Evolutionary conservation across 169 alveolate species (phyloP), one percentile per base, ranked within the genome.

Genomic region (Eimeria tenella): DNA sequence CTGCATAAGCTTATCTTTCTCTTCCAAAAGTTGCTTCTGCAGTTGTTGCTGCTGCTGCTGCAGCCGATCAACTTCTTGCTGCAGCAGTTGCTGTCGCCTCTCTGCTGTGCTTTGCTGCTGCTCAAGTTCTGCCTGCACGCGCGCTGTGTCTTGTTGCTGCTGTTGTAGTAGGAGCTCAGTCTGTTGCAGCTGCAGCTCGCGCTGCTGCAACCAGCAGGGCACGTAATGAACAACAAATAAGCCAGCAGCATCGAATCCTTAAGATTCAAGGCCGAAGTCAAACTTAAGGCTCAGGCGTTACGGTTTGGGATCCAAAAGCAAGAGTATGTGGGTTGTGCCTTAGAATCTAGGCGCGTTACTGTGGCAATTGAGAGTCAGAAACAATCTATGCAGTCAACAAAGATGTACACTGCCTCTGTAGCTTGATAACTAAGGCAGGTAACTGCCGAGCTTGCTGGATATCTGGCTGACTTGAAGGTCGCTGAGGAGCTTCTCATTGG

Each of bases 121-220:
- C 42, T 52, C 89, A 7, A 56, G 56, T n/a, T 53, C 73, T 56
- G 89, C 89, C 42, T 81, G 74, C 19, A 23, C 7, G 55, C 89
- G 55, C 23, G 52, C 52, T 11, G 65, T 81, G 56, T 81, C 89
- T n/a, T 81, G 89, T 53, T 81, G 89, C 25, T 81, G 89, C 74
- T 81, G 89, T 73, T 81, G 89, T 49, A 81, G 89, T 49, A 53
- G 70, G 53, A 81, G 55, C 73, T 81, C 89, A 0, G 71, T 55
- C 89, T 81, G 89, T 53, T 81, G 89, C 89, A 81, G 89, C 74
- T 56, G 70, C 56, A 81, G 74, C 42, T 81, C 89, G 73, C 89
- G 89, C 73, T 81, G 74, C 89, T 81, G 89, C 73, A 81, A 21
- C 65, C 49, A 1, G 0, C 68, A 17, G 11, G 11, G 19, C 11